Evolutionary conservation across 148 eudicot genomes (phyloP).

Genomic region (Salicornia ramosissima): DNA sequence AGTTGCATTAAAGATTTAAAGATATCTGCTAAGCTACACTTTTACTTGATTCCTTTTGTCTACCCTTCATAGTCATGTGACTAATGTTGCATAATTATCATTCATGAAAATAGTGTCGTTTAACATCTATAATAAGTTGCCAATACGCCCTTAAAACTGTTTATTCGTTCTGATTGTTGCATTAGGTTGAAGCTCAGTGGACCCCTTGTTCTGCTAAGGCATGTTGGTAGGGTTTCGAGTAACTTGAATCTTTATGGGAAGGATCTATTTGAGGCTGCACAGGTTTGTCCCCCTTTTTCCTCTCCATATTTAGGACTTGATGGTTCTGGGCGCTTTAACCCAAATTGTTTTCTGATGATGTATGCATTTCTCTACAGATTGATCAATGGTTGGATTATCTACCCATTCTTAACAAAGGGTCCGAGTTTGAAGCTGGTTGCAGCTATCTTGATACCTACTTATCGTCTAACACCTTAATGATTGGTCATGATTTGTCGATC

Average conservation of each 20-base stretch:
- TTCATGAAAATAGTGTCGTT: neutral
- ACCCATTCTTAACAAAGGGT: constrained; percentile 54
- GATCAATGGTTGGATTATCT: constrained; percentile 80
- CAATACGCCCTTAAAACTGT: neutral
- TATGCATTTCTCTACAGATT: constrained; percentile 38
- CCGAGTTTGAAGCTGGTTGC: constrained; percentile 84
- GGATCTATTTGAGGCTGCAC: constrained; percentile 46
- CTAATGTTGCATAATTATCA: neutral
- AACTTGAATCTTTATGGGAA: constrained; percentile 43
- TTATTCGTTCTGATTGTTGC: neutral
- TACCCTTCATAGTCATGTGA: neutral
- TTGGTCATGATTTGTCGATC: constrained; percentile 61
- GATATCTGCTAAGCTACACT: neutral
- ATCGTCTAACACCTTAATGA: constrained; percentile 59
- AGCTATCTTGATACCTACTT: constrained; percentile 58
- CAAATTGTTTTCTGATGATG: neutral
- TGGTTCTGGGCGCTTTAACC: neutral
- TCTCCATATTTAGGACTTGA: neutral
- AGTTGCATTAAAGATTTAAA: neutral
- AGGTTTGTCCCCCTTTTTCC: constrained; percentile 37
- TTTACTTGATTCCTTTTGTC: neutral
- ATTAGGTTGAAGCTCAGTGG: constrained; percentile 55
- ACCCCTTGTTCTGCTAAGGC: constrained; percentile 48
- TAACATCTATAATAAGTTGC: neutral
- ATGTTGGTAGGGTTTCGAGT: constrained; percentile 48